These are phyloP conservation scores for Megacollybia marginata DNA, from an alignment of 768 basidiomycete species.

Conservation along the genomic window DNA sequence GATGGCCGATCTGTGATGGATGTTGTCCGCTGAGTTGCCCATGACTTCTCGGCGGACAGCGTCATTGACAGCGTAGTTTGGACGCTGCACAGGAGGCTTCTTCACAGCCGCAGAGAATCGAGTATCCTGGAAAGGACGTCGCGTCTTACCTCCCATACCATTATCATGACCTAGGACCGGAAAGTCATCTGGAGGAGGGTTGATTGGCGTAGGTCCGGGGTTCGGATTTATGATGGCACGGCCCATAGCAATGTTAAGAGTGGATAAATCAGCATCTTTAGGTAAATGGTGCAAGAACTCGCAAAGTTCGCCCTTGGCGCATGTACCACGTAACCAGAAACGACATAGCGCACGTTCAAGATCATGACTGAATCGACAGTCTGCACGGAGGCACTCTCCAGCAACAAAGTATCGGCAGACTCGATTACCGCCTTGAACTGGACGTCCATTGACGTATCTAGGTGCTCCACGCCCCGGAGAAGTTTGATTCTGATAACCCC, in stretches of 20 bases:
- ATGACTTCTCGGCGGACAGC: slow-evolving; percentile 48
- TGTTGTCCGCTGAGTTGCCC: slow-evolving; percentile 51
- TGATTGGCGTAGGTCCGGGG: slow-evolving; percentile 28
- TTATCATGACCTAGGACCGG: slow-evolving; percentile 53
- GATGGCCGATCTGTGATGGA: slow-evolving; percentile 61
- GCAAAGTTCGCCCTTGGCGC: slow-evolving; percentile 93
- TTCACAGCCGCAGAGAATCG: slow-evolving; percentile 90
- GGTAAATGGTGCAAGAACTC: slow-evolving; percentile 94
- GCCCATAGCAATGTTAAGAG: slow-evolving; percentile 60
- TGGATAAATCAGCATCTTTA: slow-evolving; percentile 73
- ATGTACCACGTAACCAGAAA: slow-evolving; percentile 97
- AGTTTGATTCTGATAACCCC: slow-evolving; percentile 23
- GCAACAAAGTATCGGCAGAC: slow-evolving; percentile 97
- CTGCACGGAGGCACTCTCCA: slow-evolving; percentile 91
- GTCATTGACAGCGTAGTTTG: slow-evolving; percentile 21
- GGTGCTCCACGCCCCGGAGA: slow-evolving; percentile 25
- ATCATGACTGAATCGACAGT: slow-evolving; percentile 98
- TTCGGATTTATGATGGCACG: slow-evolving; percentile 54
- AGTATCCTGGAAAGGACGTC: slow-evolving; percentile 64
- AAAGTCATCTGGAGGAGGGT: slow-evolving; percentile 58
- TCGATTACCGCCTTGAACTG: slow-evolving; percentile 55
- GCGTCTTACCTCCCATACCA: slow-evolving; percentile 26
- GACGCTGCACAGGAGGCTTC: slow-evolving; percentile 34
- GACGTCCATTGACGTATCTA: slow-evolving; percentile 48
- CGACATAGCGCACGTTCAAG: slow-evolving; percentile 90